Evolutionary conservation across 495 filamentous ascomycete genomes (phyloP).

Genomic region (Pyrenula massariospora): DNA sequence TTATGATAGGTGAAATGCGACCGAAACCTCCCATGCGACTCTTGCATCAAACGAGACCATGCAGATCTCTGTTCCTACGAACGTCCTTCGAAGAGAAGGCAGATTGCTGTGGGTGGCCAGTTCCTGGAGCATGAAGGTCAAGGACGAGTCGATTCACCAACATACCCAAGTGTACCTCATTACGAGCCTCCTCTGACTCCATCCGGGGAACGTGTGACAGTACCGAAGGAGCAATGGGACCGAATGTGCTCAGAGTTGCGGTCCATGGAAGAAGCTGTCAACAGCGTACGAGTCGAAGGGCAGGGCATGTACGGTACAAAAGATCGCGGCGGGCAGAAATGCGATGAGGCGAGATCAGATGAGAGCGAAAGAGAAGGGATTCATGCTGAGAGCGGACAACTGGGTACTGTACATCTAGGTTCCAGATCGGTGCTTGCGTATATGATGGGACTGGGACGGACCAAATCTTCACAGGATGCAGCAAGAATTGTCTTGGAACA

Average conservation of each 20-base stretch:
- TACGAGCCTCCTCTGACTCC: slow-evolving; percentile 18
- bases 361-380: slow-evolving; percentile 28
- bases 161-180: slow-evolving; percentile 27
- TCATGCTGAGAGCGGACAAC: slow-evolving; percentile 30
- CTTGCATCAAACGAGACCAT: slow-evolving; percentile 63
- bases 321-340: neutral
- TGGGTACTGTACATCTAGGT: slow-evolving; percentile 44
- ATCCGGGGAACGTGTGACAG: slow-evolving; percentile 6
- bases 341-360: neutral
- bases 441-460: slow-evolving; percentile 23
- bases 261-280: slow-evolving; percentile 31
- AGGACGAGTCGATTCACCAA: slow-evolving; percentile 15
- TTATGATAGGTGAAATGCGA: slow-evolving; percentile 51
- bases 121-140: neutral
- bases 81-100: slow-evolving; percentile 47
- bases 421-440: slow-evolving; percentile 48
- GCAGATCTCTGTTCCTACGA: slow-evolving; percentile 62
- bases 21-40: slow-evolving; percentile 60
- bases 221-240: slow-evolving; percentile 35
- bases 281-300: slow-evolving; percentile 17
- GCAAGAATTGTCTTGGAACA: slow-evolving; percentile 52
- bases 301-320: neutral
- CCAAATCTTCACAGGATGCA: slow-evolving; percentile 22
- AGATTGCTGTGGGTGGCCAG: slow-evolving; percentile 8
- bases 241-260: slow-evolving; percentile 32